phyloP scores from a whole-genome alignment of 73 alveolate species.

The Stentor coeruleus region DNA sequence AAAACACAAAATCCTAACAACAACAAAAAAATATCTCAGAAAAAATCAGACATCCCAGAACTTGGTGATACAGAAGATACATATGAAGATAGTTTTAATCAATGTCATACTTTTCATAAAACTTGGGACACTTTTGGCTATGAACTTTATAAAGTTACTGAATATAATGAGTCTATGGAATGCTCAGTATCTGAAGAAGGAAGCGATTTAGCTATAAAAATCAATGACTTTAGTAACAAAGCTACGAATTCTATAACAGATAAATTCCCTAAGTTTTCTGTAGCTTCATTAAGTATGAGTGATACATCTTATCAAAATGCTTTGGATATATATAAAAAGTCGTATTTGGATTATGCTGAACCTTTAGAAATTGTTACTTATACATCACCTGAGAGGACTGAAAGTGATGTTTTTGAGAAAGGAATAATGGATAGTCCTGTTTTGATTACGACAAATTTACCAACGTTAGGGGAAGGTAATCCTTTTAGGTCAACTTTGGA shows the following conservation, averaged over 20 bases:
- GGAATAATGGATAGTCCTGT: not conserved
- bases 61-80: not conserved
- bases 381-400: not conserved
- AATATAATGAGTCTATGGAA: not conserved
- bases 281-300: not conserved
- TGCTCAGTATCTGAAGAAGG: conserved; percentile 5
- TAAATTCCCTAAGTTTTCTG: not conserved
- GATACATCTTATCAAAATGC: not conserved
- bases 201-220: not conserved
- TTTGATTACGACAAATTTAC: not conserved
- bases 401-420: not conserved
- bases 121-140: not conserved
- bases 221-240: not conserved
- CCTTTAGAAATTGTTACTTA: not conserved
- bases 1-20: too few species aligned
- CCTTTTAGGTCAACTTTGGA: not conserved
- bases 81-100: not conserved
- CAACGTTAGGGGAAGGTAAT: not conserved
- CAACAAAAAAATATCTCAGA: too few species aligned
- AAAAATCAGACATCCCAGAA: too few species aligned
- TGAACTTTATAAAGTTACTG: not conserved
- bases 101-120: not conserved
- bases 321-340: not conserved
- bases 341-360: not conserved
- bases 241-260: conserved; percentile 10